phyloP scores from a whole-genome alignment of 306 rosid genomes.

The Aeschynomene evenia region DNA sequence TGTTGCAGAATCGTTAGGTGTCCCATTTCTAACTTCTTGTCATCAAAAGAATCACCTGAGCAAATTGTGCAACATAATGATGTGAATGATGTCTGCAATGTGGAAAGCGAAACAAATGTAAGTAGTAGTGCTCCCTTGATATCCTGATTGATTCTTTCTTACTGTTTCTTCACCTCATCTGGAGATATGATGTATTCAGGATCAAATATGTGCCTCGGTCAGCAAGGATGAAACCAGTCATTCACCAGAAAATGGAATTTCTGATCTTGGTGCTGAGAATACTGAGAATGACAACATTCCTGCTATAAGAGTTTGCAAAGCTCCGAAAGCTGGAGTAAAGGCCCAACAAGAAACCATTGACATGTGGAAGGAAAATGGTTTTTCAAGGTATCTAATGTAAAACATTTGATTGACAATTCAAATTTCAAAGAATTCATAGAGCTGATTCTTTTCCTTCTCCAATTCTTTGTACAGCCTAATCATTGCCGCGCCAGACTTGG shows the following conservation, averaged over 20 bases:
- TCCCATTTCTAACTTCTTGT: slow-evolving; percentile 56
- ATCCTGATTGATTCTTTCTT: slow-evolving; percentile 4
- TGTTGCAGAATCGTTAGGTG: slow-evolving; percentile 64
- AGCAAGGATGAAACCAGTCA: slow-evolving; percentile 45
- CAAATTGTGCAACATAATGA: slow-evolving; percentile 34
- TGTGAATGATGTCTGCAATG: slow-evolving; percentile 33
- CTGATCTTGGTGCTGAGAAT: slow-evolving; percentile 43
- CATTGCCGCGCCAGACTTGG: slow-evolving; percentile 85
- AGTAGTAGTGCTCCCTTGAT: slow-evolving; percentile 38
- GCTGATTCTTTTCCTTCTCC: not conserved
- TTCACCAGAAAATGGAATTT: slow-evolving; percentile 37
- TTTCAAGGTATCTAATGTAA: slow-evolving; percentile 61
- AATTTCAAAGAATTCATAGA: not conserved
- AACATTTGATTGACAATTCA: not conserved
- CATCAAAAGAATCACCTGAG: slow-evolving; percentile 41
- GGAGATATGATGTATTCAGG: slow-evolving; percentile 40
- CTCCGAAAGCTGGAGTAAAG: slow-evolving; percentile 74
- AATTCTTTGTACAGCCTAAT: slow-evolving; percentile 55
- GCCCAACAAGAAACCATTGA: slow-evolving; percentile 59
- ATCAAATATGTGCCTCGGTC: slow-evolving; percentile 37
- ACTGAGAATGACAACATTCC: slow-evolving; percentile 26
- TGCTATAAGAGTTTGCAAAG: slow-evolving; percentile 45
- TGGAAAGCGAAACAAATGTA: slow-evolving; percentile 53
- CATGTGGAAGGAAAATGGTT: slow-evolving; percentile 87
- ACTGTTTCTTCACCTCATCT: slow-evolving; percentile 1